Percentiles rank a stretch among this genome's conserved stretches.
Conservation (phyloP, 2,329 filamentous ascomycete genomes). For the Penicillium corylophilum region DNA sequence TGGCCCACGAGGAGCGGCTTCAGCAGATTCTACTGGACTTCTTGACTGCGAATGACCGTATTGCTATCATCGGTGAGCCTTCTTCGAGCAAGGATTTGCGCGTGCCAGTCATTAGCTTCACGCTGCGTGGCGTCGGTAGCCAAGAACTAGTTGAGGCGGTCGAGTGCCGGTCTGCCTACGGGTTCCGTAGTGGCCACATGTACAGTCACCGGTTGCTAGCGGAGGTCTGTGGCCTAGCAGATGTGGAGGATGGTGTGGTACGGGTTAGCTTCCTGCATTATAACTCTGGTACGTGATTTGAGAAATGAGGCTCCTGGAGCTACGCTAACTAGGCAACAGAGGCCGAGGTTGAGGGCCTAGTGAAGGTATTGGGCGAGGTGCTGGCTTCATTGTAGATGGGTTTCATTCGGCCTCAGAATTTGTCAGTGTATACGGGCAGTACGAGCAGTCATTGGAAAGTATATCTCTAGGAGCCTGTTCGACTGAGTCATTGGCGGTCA, state of each 20-base stretch:
- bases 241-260: conserved; percentile 62
- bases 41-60: conserved; percentile 51
- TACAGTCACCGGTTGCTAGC: conserved; percentile 64
- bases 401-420: neutral
- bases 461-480: neutral
- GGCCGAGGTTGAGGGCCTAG: conserved; percentile 20
- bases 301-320: neutral
- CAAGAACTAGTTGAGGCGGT: conserved; percentile 61
- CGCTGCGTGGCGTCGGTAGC: conserved; percentile 57
- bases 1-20: conserved; percentile 60
- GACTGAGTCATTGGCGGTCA: neutral
- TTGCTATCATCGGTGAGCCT: conserved; percentile 60
- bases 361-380: conserved; percentile 16
- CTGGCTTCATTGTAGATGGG: conserved; percentile 4
- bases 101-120: conserved; percentile 68
- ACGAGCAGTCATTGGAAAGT: neutral
- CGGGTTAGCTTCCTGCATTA: conserved; percentile 73
- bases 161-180: conserved; percentile 59
- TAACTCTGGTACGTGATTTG: conserved; percentile 58
- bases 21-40: conserved; percentile 61
- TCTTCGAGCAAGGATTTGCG: conserved; percentile 50
- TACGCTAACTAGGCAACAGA: conserved; percentile 17
- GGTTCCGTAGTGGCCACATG: conserved; percentile 67
- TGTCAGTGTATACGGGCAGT: neutral
- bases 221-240: conserved; percentile 58